These are phyloP conservation scores for Bolboschoenoplectus hybrid DNA, from an alignment of 202 grass and related monocot genomes.

Conservation along the genomic window DNA sequence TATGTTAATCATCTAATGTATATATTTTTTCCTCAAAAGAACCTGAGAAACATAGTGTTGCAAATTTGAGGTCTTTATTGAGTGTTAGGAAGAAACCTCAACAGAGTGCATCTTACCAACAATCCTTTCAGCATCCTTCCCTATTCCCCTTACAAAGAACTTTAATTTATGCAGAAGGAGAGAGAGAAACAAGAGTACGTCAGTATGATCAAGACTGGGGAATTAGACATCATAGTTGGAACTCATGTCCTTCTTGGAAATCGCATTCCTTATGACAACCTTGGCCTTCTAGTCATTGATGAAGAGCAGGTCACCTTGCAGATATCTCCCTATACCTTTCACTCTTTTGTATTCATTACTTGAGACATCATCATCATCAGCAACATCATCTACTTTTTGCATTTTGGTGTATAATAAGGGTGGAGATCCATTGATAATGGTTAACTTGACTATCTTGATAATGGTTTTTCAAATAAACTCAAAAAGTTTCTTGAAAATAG, in stretches of 20 bases:
- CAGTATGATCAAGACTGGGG: slow-evolving; percentile 66
- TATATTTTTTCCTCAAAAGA: background rate
- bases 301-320: slow-evolving; percentile 71
- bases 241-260: slow-evolving; percentile 93
- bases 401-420: background rate
- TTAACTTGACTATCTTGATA: too few species aligned
- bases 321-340: slow-evolving; percentile 21
- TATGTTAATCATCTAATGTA: background rate
- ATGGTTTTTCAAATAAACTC: too few species aligned
- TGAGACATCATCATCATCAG: background rate
- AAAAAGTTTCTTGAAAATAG: too few species aligned
- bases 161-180: slow-evolving; percentile 59
- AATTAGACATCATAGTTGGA: slow-evolving; percentile 83
- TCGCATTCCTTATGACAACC: slow-evolving; percentile 75
- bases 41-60: slow-evolving; percentile 11
- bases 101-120: background rate
- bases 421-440: too few species aligned
- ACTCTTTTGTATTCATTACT: background rate
- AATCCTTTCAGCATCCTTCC: background rate
- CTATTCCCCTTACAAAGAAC: slow-evolving; percentile 7
- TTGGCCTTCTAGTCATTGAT: slow-evolving; percentile 93
- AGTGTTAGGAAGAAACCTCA: slow-evolving; percentile 22
- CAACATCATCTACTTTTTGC: background rate
- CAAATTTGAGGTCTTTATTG: background rate
- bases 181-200: slow-evolving; percentile 73